Percentiles rank a stretch among this genome's conserved stretches.
Evolutionary conservation across 441 rosid species (phyloP).

Genomic region (Pelargonium cotyledonis): DNA sequence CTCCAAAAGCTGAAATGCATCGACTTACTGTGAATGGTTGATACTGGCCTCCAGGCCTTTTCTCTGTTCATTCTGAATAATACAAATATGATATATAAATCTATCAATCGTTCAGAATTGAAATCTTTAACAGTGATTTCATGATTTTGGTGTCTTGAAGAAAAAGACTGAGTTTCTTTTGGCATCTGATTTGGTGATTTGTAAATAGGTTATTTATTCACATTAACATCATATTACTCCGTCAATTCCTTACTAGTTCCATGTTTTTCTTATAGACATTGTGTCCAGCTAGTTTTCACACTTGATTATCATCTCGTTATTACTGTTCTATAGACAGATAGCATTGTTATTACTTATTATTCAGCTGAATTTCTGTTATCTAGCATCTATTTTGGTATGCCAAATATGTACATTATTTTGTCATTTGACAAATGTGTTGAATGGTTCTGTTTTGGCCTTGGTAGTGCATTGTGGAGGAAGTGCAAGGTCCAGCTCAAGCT

Average conservation of each 20-base stretch:
- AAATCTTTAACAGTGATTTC: too few relatives aligned
- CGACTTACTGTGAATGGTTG: too few relatives aligned
- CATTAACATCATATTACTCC: background rate
- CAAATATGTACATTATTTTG: background rate
- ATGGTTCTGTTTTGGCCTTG: conserved; percentile 23
- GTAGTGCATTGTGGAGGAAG: conserved; percentile 98
- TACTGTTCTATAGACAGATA: background rate
- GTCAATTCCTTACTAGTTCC: background rate
- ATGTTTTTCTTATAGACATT: background rate
- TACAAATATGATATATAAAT: too few relatives aligned
- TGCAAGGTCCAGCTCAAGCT: conserved; percentile 94
- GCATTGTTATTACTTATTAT: background rate
- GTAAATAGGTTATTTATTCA: too few relatives aligned
- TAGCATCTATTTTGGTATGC: conserved; percentile 6
- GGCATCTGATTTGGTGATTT: too few relatives aligned
- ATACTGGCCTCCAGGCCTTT: too few relatives aligned
- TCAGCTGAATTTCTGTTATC: background rate
- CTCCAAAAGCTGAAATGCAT: too few relatives aligned
- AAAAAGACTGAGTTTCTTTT: too few relatives aligned
- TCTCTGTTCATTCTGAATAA: too few relatives aligned
- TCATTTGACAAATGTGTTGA: conserved; percentile 8
- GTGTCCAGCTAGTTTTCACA: background rate
- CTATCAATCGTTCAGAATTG: too few relatives aligned
- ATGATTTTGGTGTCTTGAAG: too few relatives aligned
- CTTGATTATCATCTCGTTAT: background rate